phyloP scores from a whole-genome alignment of 495 filamentous ascomycete species.

The Penicillium mononematosum region DNA sequence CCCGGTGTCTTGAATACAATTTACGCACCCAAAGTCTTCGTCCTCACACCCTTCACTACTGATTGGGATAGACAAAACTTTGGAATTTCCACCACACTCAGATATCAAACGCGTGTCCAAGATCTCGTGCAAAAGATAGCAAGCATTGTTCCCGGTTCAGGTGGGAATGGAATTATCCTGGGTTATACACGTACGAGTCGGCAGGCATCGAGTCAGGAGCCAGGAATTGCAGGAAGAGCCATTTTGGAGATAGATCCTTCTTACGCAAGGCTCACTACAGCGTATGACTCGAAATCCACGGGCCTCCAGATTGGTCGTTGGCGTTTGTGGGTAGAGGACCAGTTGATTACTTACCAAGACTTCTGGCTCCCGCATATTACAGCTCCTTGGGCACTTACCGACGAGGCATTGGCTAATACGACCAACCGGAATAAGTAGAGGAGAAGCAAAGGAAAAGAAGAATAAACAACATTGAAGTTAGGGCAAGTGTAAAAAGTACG shows the following conservation, averaged over 20 bases:
- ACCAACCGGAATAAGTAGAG: too few relatives aligned
- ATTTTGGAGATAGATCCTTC: constrained; percentile 1
- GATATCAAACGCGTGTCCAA: constrained; percentile 1
- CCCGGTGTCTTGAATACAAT: constrained; percentile 5
- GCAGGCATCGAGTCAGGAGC: neutral
- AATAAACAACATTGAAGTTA: too few relatives aligned
- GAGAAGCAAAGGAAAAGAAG: too few relatives aligned
- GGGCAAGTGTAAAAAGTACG: too few relatives aligned
- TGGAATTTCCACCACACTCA: neutral
- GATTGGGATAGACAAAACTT: neutral
- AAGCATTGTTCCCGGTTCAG: neutral
- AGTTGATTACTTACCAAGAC: constrained; percentile 5
- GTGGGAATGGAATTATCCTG: neutral
- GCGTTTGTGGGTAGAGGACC: constrained; percentile 7
- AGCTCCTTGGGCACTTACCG: neutral
- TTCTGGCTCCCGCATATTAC: neutral
- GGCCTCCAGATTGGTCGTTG: constrained; percentile 9
- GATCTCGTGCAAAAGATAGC: neutral
- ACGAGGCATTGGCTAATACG: neutral
- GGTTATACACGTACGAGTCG: constrained; percentile 3
- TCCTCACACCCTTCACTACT: neutral
- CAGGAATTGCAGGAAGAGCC: constrained; percentile 3
- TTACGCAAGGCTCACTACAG: neutral
- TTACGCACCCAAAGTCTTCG: constrained; percentile 6
- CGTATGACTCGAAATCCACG: neutral